Evolutionary conservation across 1,284 basidiomycete genomes (phyloP), one percentile per base, ranked within the genome.

Genomic region (Mrakiaceae sp.): DNA sequence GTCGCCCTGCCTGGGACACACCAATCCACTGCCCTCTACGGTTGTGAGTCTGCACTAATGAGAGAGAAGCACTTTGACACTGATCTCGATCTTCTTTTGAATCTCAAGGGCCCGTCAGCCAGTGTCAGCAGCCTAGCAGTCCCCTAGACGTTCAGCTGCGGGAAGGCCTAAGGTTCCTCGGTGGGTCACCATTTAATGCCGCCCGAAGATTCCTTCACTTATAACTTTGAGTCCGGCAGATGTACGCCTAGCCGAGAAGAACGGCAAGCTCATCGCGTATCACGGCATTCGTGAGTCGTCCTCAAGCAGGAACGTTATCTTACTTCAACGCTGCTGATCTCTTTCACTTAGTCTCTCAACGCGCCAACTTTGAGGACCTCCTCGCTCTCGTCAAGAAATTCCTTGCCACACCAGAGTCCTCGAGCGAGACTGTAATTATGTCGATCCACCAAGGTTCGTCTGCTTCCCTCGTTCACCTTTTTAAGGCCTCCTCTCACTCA

Each of bases 371-470:
- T 73, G 76, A 82, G 64, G 77, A 80, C 12, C 83, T 88, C 61
- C 79, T 93, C 11, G 70, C 78, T 3, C 78, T 79, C 27, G 71
- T 92, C 9, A 78, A 85, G 69, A 69, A 72, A 2, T 95, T 90
- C 75, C 81, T 94, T 50, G 79, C 79, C 7, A 77, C 79, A 0
- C 79, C 85, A 0, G 68, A 71, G 3, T 82, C 84, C 0, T 79
- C 76, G 3, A 79, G 79, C 51, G 90, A 94, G 74, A 87, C 87
- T 0, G 73, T 94, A 51, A 81, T 94, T 49, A 83, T 92, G 77
- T 90, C 84, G 10, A 82, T 95, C 72, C 93, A 94, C 74, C 87
- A 93, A 73, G 91, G 94, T 60, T 8, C 43, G 49, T 53, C 87
- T 70, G 81, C 78, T 62, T 72, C 75, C 46, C 76, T 69, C n/a